phyloP scores from a whole-genome alignment of 306 rosid species.

The Castanea mollissima region DNA sequence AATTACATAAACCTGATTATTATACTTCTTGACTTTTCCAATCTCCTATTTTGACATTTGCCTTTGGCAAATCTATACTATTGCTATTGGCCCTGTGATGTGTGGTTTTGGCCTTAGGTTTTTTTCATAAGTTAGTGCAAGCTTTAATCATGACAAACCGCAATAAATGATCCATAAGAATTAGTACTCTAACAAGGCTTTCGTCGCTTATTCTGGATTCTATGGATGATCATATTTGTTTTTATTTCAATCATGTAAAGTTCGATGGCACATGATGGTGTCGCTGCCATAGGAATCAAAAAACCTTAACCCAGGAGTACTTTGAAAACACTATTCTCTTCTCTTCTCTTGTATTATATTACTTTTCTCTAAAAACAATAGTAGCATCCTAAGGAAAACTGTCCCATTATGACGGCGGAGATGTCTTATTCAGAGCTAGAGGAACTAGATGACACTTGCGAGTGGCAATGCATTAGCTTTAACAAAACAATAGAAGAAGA shows the following conservation, averaged over 20 bases:
- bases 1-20: constrained; percentile 27
- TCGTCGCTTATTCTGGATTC: constrained; percentile 46
- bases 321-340: constrained; percentile 7
- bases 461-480: not conserved
- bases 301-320: constrained; percentile 21
- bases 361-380: constrained; percentile 1
- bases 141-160: constrained; percentile 45
- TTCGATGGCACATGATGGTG: constrained; percentile 42
- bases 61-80: constrained; percentile 14
- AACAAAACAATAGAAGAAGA: no score
- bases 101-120: constrained; percentile 27
- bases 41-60: constrained; percentile 22
- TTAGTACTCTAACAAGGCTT: constrained; percentile 27
- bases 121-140: constrained; percentile 45
- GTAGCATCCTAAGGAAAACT: constrained; percentile 15
- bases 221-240: constrained; percentile 27
- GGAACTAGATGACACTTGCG: not conserved
- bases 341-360: constrained; percentile 3
- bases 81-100: constrained; percentile 27
- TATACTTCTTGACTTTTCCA: constrained; percentile 25
- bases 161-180: constrained; percentile 13
- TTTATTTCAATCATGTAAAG: constrained; percentile 32
- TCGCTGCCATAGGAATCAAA: constrained; percentile 36
- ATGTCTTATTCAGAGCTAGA: not conserved
- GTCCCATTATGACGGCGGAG: constrained; percentile 3